These are phyloP conservation scores for Hygrophoropsis aurantiaca DNA, from an alignment of 768 basidiomycete genomes.

Conservation along the genomic window DNA sequence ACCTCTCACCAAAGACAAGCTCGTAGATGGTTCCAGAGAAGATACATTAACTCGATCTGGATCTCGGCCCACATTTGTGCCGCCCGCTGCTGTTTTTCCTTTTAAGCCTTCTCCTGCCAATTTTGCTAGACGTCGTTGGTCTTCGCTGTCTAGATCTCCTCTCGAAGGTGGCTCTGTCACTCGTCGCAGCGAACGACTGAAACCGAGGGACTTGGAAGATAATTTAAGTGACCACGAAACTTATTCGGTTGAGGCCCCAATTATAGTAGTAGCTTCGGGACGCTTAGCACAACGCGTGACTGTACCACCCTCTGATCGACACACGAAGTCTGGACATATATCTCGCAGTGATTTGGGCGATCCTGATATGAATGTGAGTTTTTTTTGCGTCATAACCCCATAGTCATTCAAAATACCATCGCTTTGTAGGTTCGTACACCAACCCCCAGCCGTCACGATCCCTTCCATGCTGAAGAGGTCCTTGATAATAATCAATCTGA, in stretches of 20 bases:
- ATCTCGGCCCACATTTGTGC: constrained; percentile 7
- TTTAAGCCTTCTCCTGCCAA: constrained; percentile 64
- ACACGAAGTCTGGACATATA: too few relatives aligned
- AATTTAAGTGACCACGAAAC: constrained; percentile 13
- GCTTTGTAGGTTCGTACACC: constrained; percentile 24
- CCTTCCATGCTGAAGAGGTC: constrained; percentile 29
- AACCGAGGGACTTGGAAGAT: constrained; percentile 29
- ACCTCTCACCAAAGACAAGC: constrained; percentile 21
- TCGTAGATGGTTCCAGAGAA: constrained; percentile 2
- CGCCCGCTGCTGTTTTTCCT: constrained; percentile 43
- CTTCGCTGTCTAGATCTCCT: constrained; percentile 37
- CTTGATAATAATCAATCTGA: constrained; percentile 31
- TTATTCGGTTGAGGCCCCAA: too few relatives aligned
- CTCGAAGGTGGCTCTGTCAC: constrained; percentile 32
- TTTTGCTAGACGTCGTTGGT: constrained; percentile 65
- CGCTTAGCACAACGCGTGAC: too few relatives aligned
- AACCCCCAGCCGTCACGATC: constrained; percentile 24
- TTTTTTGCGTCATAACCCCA: not conserved
- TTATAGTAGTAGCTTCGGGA: too few relatives aligned
- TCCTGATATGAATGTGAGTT: not conserved
- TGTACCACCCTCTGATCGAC: too few relatives aligned
- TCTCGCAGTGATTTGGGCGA: too few relatives aligned
- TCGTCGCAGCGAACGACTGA: constrained; percentile 35
- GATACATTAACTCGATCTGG: constrained; percentile 1
- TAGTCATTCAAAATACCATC: constrained; percentile 1